Conservation (phyloP, 2,329 filamentous ascomycete genomes). For the Microascus cirrosus region DNA sequence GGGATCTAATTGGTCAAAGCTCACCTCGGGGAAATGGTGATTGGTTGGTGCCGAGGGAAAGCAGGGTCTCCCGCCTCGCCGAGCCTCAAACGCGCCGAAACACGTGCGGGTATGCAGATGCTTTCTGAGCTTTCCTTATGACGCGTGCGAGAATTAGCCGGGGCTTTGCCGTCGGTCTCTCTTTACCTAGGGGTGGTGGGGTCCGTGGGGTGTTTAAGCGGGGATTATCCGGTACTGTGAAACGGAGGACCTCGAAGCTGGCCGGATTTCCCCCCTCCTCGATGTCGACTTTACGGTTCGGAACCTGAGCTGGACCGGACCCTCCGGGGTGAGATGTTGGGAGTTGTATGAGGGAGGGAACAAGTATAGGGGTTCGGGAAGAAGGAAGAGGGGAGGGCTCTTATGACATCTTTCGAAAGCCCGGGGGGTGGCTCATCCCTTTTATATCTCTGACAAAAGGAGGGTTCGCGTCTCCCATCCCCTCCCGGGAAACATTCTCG, state of each 20-base stretch:
- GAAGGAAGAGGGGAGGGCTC: background rate
- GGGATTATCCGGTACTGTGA: background rate
- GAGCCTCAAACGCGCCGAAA: background rate
- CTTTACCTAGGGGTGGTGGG: background rate
- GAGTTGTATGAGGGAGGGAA: background rate
- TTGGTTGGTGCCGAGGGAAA: background rate
- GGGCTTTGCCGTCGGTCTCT: background rate
- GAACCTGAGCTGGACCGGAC: background rate
- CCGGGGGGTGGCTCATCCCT: slow-evolving; percentile 13
- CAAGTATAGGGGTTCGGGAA: background rate
- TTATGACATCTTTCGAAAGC: background rate
- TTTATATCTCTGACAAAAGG: slow-evolving; percentile 19
- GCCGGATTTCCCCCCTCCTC: background rate
- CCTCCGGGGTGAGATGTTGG: background rate
- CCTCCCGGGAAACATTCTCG: background rate
- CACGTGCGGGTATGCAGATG: background rate
- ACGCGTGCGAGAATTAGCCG: background rate
- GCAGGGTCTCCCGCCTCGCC: background rate
- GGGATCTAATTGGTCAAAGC: background rate
- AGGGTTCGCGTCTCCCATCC: slow-evolving; percentile 1
- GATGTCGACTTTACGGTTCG: background rate
- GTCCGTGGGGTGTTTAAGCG: background rate
- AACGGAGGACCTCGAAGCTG: background rate
- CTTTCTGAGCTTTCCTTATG: background rate
- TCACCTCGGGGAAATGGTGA: background rate